Conservation (phyloP, 495 filamentous ascomycete species). For the Hypoxylon lenormandii region DNA sequence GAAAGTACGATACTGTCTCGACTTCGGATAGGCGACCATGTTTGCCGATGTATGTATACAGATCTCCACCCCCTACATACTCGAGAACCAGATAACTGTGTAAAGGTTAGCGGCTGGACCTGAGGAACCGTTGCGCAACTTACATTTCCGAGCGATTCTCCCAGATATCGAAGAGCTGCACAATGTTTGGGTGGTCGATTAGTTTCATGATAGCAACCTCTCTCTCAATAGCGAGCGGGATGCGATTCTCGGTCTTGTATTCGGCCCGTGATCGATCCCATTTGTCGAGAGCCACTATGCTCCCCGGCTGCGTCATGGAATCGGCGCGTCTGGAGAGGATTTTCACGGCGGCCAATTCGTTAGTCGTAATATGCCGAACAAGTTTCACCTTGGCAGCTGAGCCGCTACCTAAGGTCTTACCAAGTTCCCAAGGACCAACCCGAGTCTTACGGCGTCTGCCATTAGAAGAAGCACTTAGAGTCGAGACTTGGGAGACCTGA, state of each 20-base stretch:
- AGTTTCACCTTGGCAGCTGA: constrained; percentile 85
- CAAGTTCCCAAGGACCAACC: constrained; percentile 89
- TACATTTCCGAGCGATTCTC: constrained; percentile 94
- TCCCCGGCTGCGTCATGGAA: constrained; percentile 76
- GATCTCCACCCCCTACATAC: constrained; percentile 88
- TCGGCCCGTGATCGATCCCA: constrained; percentile 61
- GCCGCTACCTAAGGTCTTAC: constrained; percentile 85
- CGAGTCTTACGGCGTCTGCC: constrained; percentile 77
- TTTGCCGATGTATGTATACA: constrained; percentile 82
- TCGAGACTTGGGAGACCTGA: constrained; percentile 78
- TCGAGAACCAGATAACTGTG: constrained; percentile 95
- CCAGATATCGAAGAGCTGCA: constrained; percentile 93
- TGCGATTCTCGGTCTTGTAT: constrained; percentile 69
- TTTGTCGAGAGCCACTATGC: constrained; percentile 77
- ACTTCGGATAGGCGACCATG: constrained; percentile 76
- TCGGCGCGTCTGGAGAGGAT: constrained; percentile 85
- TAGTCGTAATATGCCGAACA: constrained; percentile 78
- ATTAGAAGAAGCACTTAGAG: constrained; percentile 70
- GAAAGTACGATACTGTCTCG: constrained; percentile 85
- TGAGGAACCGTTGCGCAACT: constrained; percentile 52
- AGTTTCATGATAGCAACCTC: constrained; percentile 97
- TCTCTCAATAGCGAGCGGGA: constrained; percentile 87
- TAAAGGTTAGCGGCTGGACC: constrained; percentile 40
- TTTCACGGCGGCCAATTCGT: constrained; percentile 87
- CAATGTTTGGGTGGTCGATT: constrained; percentile 91